A percentile compares a stretch with the other conserved stretches of the same genome.
Evolutionary conservation across 208 protist species (phyloP).

Genomic region (Trichomonas gallinae): DNA sequence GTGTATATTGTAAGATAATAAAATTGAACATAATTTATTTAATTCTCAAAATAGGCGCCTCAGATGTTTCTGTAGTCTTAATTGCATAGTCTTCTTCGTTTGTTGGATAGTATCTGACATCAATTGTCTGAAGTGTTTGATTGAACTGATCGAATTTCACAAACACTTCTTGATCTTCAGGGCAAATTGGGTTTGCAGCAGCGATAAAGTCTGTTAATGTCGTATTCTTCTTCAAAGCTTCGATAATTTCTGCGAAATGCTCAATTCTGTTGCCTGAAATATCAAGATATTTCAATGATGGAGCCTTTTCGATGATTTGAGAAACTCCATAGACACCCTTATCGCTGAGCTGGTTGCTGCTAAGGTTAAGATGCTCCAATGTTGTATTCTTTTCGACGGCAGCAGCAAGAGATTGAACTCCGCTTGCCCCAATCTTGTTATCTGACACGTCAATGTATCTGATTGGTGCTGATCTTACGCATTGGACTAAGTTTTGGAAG

Average conservation of each 20-base stretch:
- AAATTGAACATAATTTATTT: background rate
- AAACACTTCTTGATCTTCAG: background rate
- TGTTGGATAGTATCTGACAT: background rate
- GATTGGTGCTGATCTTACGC: background rate
- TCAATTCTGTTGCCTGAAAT: background rate
- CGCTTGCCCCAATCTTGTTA: background rate
- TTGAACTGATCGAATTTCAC: background rate
- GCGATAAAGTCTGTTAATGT: background rate
- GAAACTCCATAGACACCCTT: background rate
- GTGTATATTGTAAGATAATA: no score
- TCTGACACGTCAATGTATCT: background rate
- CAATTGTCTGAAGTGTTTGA: background rate
- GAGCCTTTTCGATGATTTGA: background rate
- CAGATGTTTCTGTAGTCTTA: conserved; percentile 7
- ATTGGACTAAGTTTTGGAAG: background rate
- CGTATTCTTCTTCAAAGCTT: background rate
- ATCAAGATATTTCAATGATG: background rate
- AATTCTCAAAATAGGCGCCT: background rate
- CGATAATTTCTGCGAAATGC: background rate
- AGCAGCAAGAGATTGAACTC: background rate
- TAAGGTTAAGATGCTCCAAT: background rate
- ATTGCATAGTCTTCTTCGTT: background rate
- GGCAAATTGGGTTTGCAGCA: background rate
- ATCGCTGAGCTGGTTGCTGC: background rate
- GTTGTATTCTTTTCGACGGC: background rate